Percentiles rank a stretch among this genome's conserved stretches.
phyloP scores from a whole-genome alignment of 352 stramenopile species.

The Phytophthora boehmeriae region DNA sequence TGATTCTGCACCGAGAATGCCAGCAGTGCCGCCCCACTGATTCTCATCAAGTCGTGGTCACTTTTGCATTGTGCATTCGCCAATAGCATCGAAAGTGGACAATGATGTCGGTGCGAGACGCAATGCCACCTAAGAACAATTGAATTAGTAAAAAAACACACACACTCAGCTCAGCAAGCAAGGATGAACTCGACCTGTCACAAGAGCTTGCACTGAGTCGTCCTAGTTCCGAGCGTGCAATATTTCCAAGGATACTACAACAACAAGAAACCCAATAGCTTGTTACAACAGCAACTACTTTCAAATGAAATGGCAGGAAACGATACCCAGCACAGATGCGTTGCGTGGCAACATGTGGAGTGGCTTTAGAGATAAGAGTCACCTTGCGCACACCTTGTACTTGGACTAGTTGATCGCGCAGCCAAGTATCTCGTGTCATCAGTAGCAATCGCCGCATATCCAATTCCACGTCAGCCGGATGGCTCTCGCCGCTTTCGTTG shows the following conservation, averaged over 20 bases:
- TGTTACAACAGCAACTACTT: not conserved
- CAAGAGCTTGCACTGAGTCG: constrained; percentile 69
- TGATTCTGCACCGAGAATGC: constrained; percentile 75
- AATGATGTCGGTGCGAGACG: constrained; percentile 73
- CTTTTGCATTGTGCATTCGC: constrained; percentile 28
- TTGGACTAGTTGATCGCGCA: constrained; percentile 65
- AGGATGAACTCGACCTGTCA: constrained; percentile 35
- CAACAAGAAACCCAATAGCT: not conserved
- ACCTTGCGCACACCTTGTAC: constrained; percentile 61
- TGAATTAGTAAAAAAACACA: not conserved
- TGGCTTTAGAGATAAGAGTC: constrained; percentile 39
- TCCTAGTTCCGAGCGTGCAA: constrained; percentile 57
- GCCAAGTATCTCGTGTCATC: constrained; percentile 45
- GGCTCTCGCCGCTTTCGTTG: constrained; percentile 48
- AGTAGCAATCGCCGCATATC: constrained; percentile 64
- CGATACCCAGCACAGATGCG: constrained; percentile 40
- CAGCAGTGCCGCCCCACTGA: constrained; percentile 60
- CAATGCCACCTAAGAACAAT: constrained; percentile 57
- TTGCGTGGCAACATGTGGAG: constrained; percentile 25
- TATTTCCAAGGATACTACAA: constrained; percentile 65
- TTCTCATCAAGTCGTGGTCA: constrained; percentile 40
- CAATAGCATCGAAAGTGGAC: constrained; percentile 64
- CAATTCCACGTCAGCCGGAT: constrained; percentile 46
- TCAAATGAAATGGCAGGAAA: constrained; percentile 1
- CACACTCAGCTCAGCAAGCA: not conserved